Percentiles rank a stretch among this genome's conserved stretches.
These are phyloP conservation scores for Claviceps sorghi DNA, from an alignment of 2,329 filamentous ascomycete species.

Conservation along the genomic window DNA sequence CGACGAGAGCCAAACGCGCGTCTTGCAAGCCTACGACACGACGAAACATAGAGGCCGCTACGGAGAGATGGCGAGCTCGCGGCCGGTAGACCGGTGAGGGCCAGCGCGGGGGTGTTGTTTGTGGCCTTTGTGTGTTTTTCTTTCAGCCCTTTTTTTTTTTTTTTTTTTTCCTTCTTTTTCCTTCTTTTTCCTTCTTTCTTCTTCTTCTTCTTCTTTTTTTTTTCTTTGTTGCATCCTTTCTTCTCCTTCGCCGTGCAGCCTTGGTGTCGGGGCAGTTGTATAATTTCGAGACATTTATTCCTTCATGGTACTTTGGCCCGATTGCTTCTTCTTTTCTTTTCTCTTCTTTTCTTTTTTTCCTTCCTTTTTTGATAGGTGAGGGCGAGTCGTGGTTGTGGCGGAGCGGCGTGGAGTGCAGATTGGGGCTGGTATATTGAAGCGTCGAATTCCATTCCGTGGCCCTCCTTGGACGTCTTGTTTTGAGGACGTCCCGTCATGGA, in stretches of 20 bases:
- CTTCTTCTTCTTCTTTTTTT: not conserved
- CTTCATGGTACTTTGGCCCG: not conserved
- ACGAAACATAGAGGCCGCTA: conserved; percentile 82
- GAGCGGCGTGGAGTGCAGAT: not conserved
- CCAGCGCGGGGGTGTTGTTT: not conserved
- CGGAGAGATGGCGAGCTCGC: conserved; percentile 70
- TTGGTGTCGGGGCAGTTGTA: conserved; percentile 1
- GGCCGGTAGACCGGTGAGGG: conserved; percentile 15
- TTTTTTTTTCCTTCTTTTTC: not conserved
- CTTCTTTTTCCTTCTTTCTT: not conserved
- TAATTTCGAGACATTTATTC: not conserved
- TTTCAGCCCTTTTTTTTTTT: not conserved
- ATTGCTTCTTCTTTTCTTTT: not conserved
- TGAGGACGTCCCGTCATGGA: too few species aligned
- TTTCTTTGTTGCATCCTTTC: not conserved
- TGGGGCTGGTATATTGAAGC: not conserved
- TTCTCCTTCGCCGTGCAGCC: not conserved
- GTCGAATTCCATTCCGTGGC: not conserved
- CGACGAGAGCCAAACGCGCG: conserved; percentile 87
- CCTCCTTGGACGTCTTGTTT: not conserved
- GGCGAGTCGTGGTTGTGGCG: too few species aligned
- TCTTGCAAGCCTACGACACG: conserved; percentile 95
- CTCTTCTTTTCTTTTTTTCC: not conserved
- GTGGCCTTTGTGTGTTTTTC: not conserved
- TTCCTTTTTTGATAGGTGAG: too few species aligned